Conservation (phyloP, 2,329 filamentous ascomycete genomes). For the Colletotrichum phormii region DNA sequence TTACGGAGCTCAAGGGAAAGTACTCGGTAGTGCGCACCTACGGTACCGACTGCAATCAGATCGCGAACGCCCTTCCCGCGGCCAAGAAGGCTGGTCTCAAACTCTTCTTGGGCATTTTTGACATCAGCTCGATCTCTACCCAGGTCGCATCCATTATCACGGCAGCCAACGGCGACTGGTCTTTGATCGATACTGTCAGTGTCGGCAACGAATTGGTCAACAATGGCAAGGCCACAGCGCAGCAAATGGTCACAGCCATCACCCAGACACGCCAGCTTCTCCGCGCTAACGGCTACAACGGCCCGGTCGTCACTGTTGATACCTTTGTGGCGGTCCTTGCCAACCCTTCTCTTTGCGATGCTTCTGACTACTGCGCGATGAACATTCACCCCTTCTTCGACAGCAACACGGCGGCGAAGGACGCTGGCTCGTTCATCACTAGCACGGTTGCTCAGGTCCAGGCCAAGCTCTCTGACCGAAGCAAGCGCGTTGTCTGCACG, state of each 20-base stretch:
- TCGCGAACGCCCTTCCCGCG: constrained; percentile 70
- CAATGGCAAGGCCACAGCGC: constrained; percentile 64
- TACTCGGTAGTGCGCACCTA: constrained; percentile 81
- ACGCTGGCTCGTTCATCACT: constrained; percentile 76
- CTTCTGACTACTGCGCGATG: constrained; percentile 82
- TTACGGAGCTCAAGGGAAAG: constrained; percentile 61
- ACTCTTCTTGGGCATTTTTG: constrained; percentile 81
- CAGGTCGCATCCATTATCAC: constrained; percentile 72
- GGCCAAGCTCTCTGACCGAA: constrained; percentile 52
- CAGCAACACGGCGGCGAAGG: constrained; percentile 64
- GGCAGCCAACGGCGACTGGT: constrained; percentile 74
- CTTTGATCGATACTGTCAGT: constrained; percentile 74
- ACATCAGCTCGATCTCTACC: constrained; percentile 65
- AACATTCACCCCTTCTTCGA: constrained; percentile 92
- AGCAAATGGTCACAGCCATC: constrained; percentile 69
- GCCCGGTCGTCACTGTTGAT: constrained; percentile 83
- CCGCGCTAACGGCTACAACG: constrained; percentile 72
- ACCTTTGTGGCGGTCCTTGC: constrained; percentile 76
- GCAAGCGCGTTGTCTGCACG: constrained; percentile 77
- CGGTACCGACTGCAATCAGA: constrained; percentile 82
- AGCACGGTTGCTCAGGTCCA: constrained; percentile 62
- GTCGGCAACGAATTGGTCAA: constrained; percentile 88
- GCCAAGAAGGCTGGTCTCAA: constrained; percentile 74
- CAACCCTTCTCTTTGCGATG: constrained; percentile 77
- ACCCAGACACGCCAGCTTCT: constrained; percentile 68